Percentiles rank a stretch among this genome's conserved stretches.
These are phyloP conservation scores for Lactarius akahatsu DNA, from an alignment of 768 basidiomycete species.

Conservation along the genomic window DNA sequence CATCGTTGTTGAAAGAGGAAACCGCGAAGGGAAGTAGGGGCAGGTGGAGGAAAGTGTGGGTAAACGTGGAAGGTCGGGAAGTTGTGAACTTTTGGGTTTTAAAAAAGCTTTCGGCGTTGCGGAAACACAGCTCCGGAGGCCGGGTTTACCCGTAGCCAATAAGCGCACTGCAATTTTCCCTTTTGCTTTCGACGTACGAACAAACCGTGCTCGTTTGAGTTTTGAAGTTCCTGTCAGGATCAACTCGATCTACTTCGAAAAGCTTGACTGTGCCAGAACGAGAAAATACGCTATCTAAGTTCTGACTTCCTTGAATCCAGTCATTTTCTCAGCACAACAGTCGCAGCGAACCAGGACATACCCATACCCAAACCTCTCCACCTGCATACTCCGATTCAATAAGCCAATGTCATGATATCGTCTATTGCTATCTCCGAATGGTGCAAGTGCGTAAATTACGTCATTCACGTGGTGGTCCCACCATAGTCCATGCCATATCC, in stretches of 20 bases:
- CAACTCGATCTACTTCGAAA: no score
- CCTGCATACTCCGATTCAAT: background rate
- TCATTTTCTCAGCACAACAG: no score
- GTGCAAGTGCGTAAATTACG: background rate
- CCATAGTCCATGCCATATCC: background rate
- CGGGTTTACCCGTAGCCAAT: slow-evolving; percentile 24
- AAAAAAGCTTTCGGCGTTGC: slow-evolving; percentile 9
- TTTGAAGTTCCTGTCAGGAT: no score
- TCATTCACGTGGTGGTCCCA: background rate
- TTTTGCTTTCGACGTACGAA: no score
- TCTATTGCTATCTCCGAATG: background rate
- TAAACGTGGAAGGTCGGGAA: background rate
- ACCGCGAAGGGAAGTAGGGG: background rate
- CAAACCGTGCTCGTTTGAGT: no score
- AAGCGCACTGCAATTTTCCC: background rate
- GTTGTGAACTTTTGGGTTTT: background rate
- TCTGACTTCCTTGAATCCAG: no score
- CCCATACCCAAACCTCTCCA: background rate
- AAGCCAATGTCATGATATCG: background rate
- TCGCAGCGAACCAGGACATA: background rate
- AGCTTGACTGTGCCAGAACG: no score
- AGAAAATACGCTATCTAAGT: no score
- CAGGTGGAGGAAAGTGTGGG: background rate
- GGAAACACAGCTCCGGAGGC: background rate
- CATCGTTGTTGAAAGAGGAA: slow-evolving; percentile 36